phyloP scores from a whole-genome alignment of 1,284 basidiomycete genomes.

The Cutaneotrichosporon dermatis region DNA sequence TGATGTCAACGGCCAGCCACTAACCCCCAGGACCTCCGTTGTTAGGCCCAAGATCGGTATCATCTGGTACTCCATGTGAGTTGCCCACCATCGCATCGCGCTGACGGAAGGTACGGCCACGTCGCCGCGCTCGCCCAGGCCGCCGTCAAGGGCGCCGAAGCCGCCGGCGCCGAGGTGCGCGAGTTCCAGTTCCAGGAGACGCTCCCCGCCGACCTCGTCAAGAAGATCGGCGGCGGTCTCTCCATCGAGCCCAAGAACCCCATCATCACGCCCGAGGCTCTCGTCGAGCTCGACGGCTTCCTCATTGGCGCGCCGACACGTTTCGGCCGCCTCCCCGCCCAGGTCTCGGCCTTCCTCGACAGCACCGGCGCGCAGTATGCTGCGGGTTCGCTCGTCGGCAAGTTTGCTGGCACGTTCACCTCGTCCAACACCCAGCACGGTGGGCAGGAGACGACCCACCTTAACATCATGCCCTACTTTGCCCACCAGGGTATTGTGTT shows the following conservation, averaged over 20 bases:
- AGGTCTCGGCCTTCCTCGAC: slow-evolving; percentile 59
- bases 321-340: slow-evolving; percentile 54
- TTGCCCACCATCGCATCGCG: too few species aligned
- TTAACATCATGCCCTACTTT: slow-evolving; percentile 65
- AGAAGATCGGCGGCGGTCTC: slow-evolving; percentile 63
- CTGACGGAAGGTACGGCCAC: slow-evolving; percentile 59
- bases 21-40: not conserved
- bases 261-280: slow-evolving; percentile 60
- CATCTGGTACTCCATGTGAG: slow-evolving; percentile 65
- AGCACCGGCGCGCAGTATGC: slow-evolving; percentile 69
- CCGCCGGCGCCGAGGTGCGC: slow-evolving; percentile 64
- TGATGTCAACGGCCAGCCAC: not conserved
- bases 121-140: slow-evolving; percentile 70
- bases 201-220: slow-evolving; percentile 68
- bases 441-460: slow-evolving; percentile 56
- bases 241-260: slow-evolving; percentile 59
- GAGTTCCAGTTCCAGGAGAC: slow-evolving; percentile 78
- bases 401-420: slow-evolving; percentile 55
- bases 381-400: slow-evolving; percentile 65
- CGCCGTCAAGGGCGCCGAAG: slow-evolving; percentile 65
- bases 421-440: slow-evolving; percentile 43
- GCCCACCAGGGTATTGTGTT: slow-evolving; percentile 60
- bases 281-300: slow-evolving; percentile 58
- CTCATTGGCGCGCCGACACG: slow-evolving; percentile 71
- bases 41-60: slow-evolving; percentile 63